phyloP scores from a whole-genome alignment of 352 stramenopile genomes.

The Globisporangium lucens region DNA sequence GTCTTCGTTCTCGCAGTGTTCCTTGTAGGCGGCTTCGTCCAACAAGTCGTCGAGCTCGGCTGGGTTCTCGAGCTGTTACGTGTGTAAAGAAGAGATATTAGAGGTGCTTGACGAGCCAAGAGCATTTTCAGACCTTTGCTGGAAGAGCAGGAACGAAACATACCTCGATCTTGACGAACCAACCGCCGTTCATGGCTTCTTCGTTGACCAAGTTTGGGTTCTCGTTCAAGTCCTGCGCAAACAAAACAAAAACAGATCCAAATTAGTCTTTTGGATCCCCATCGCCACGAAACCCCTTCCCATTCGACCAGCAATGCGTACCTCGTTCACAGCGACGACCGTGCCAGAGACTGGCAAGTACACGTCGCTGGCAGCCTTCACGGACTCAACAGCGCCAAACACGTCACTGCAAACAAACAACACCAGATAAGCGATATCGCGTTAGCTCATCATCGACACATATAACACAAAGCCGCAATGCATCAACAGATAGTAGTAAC shows the following conservation, averaged over 20 bases:
- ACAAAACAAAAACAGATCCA: neutral
- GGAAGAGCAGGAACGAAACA: constrained; percentile 8
- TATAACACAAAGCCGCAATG: neutral
- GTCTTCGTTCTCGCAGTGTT: constrained; percentile 83
- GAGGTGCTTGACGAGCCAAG: constrained; percentile 3
- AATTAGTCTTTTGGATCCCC: neutral
- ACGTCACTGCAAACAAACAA: constrained; percentile 52
- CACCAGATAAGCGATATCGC: neutral
- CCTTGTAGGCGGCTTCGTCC: constrained; percentile 82
- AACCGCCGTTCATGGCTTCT: constrained; percentile 76
- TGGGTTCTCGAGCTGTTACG: constrained; percentile 49
- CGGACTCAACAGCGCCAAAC: constrained; percentile 97
- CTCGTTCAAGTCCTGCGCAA: constrained; percentile 61
- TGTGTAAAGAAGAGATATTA: neutral
- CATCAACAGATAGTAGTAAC: constrained; percentile 5
- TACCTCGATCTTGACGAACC: constrained; percentile 90
- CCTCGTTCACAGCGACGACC: constrained; percentile 94
- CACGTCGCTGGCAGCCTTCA: constrained; percentile 98
- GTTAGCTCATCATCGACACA: neutral
- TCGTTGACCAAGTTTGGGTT: constrained; percentile 88
- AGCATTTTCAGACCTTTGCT: neutral
- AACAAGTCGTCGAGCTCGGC: constrained; percentile 77
- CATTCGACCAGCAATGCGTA: constrained; percentile 11
- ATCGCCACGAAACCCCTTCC: neutral
- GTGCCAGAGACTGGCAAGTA: constrained; percentile 93